Base-by-base conservation (phyloP, 495 filamentous ascomycete species). In the Penicillium samsonianum region DNA sequence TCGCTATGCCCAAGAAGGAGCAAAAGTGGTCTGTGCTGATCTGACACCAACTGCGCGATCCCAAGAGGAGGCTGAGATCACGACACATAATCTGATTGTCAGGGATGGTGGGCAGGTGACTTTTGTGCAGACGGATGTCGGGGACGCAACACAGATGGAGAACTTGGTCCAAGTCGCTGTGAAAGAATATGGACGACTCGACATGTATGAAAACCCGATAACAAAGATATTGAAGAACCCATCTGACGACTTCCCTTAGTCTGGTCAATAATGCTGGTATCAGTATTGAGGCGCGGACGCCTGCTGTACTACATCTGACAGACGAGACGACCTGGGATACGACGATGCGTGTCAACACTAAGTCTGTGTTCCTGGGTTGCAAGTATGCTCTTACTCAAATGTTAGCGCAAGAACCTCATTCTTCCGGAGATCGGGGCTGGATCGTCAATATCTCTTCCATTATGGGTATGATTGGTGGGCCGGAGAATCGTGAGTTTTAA, bases 231-330 rank as follows among this genome's bases (percentile, higher is more conserved):
- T n/a, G 1, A n/a, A 16, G 8, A 7, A 37, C 2, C 2, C 35
- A 5, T 37, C 35, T 37, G 35, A 37, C 5, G 14, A 49, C 40
- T 8, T 22, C 31, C 2, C n/a, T 50, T 46, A 80, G 76, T 20
- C 64, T 85, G 60, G 73, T 81, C 51, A 83, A 83, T 50, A 84
- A 85, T 62, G 82, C 81, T 0, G 82, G 81, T 6, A 75, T 82
- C 4, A 58, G 60, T 11, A 53, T 67, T 12, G 61, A 72, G 22
- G 67, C 56, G 22, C 55, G 51, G 0, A 38, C 45, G 2, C 67
- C 71, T 2, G 57, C 56, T 0, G 64, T 67, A 3, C 54, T 80
- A 2, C 77, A 81, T 58, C 63, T 78, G 37, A 73, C 71, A 4
- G 59, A 61, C 1, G 76, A 80, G 45, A 49, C 64, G 1, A 70